These are phyloP conservation scores for Kazachstania viticola DNA, from an alignment of 805 yeast species.

Conservation along the genomic window DNA sequence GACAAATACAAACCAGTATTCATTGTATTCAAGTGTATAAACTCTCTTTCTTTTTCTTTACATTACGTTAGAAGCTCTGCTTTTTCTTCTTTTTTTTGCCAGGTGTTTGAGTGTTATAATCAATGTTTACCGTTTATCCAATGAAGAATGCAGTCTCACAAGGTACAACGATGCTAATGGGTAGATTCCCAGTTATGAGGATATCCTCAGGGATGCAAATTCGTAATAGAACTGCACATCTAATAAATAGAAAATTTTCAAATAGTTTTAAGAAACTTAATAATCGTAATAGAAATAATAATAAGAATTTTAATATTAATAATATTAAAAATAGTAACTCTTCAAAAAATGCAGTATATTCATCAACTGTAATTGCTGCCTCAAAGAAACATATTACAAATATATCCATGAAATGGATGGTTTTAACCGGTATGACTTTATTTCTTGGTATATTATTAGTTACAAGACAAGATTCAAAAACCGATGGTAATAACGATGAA, in stretches of 20 bases:
- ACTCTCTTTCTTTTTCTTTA: too few relatives aligned
- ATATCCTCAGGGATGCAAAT: conserved; percentile 13
- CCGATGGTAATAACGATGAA: conserved; percentile 15
- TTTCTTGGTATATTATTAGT: conserved; percentile 17
- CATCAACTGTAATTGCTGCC: conserved; percentile 3
- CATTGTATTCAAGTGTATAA: too few relatives aligned
- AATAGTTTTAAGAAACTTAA: too few relatives aligned
- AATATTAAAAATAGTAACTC: background rate
- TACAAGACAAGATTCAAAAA: conserved; percentile 20
- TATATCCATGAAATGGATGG: conserved; percentile 17
- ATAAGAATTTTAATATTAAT: too few relatives aligned
- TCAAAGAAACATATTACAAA: background rate
- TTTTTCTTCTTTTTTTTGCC: too few relatives aligned
- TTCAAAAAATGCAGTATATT: background rate
- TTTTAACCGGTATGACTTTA: conserved; percentile 22
- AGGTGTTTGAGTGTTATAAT: too few relatives aligned
- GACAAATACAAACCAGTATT: too few relatives aligned
- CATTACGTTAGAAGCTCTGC: too few relatives aligned
- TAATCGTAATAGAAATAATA: too few relatives aligned
- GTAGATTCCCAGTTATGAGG: conserved; percentile 9
- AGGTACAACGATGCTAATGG: conserved; percentile 9
- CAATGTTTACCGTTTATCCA: conserved; percentile 9
- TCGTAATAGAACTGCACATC: conserved; percentile 17
- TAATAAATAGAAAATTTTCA: conserved; percentile 15
- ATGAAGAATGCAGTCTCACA: conserved; percentile 12